phyloP scores from a whole-genome alignment of 2,329 filamentous ascomycete species.

The Colletotrichum trifolii region DNA sequence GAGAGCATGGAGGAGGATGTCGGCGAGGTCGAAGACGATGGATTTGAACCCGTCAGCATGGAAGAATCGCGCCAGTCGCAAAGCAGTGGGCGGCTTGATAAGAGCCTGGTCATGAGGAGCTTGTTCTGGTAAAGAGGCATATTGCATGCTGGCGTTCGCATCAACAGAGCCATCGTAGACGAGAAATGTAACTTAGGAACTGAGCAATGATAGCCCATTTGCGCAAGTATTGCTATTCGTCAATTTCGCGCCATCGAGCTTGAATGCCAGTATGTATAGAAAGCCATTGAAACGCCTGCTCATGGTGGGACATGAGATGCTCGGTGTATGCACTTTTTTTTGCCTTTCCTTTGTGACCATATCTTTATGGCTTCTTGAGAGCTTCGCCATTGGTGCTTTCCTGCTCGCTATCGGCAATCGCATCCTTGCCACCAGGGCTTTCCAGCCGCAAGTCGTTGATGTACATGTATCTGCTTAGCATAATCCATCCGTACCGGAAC shows the following conservation, averaged over 20 bases:
- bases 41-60: neutral
- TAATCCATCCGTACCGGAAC: conserved; percentile 98
- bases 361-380: neutral
- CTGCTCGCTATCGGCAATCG: conserved; percentile 32
- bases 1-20: too few species aligned
- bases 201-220: too few species aligned
- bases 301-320: conserved; percentile 15
- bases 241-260: too few species aligned
- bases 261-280: neutral
- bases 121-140: conserved; percentile 8
- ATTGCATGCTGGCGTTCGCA: too few species aligned
- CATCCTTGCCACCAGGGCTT: conserved; percentile 46
- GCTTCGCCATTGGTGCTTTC: neutral
- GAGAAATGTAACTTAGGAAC: neutral
- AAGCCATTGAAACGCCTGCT: conserved; percentile 23
- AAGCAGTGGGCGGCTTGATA: neutral
- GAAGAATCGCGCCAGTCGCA: conserved; percentile 1
- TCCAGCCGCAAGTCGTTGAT: conserved; percentile 84
- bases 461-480: conserved; percentile 91
- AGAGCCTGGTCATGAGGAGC: conserved; percentile 2
- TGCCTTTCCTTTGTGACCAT: neutral
- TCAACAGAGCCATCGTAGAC: neutral
- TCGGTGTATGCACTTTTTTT: neutral
- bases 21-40: neutral
- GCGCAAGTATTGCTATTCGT: too few species aligned